Evolutionary conservation across 2,329 filamentous ascomycete species (phyloP).

Genomic region (Blumeria hordei): DNA sequence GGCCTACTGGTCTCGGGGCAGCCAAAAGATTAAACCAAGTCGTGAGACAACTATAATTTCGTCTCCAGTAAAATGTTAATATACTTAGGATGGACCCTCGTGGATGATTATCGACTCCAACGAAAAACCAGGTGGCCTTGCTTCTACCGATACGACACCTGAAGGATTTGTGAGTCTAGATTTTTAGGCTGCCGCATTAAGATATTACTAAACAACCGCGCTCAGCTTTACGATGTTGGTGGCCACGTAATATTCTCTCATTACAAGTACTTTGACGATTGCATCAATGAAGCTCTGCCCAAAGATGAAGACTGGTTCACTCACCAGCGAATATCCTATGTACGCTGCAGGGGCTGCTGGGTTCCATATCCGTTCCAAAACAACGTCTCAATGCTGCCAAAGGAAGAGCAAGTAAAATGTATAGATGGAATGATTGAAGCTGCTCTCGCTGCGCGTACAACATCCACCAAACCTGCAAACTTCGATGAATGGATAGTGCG

Average conservation of each 20-base stretch:
- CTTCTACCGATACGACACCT: conserved; percentile 79
- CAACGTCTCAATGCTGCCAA: conserved; percentile 95
- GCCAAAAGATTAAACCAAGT: conserved; percentile 95
- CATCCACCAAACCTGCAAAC: conserved; percentile 79
- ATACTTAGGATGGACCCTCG: conserved; percentile 54
- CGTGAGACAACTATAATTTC: conserved; percentile 21
- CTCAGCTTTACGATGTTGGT: conserved; percentile 76
- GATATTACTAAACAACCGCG: conserved; percentile 5
- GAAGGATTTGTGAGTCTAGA: conserved; percentile 74
- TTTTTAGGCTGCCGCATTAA: conserved; percentile 5
- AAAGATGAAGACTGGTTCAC: conserved; percentile 89
- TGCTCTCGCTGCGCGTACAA: conserved; percentile 61
- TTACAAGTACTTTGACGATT: conserved; percentile 99
- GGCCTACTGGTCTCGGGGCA: conserved; percentile 89
- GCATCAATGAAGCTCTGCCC: conserved; percentile 87
- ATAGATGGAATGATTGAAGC: conserved; percentile 94
- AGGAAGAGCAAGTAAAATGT: conserved; percentile 87
- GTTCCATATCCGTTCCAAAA: conserved; percentile 99
- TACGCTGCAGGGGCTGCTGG: conserved; percentile 90
- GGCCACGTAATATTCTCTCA: conserved; percentile 27
- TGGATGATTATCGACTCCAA: conserved; percentile 92
- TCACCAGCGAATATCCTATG: conserved; percentile 96
- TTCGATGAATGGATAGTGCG: conserved; percentile 98
- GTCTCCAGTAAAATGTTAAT: conserved; percentile 1
- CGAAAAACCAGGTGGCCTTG: conserved; percentile 81